phyloP scores from a whole-genome alignment of 805 yeast species.

The Scheffersomyces lignosus region DNA sequence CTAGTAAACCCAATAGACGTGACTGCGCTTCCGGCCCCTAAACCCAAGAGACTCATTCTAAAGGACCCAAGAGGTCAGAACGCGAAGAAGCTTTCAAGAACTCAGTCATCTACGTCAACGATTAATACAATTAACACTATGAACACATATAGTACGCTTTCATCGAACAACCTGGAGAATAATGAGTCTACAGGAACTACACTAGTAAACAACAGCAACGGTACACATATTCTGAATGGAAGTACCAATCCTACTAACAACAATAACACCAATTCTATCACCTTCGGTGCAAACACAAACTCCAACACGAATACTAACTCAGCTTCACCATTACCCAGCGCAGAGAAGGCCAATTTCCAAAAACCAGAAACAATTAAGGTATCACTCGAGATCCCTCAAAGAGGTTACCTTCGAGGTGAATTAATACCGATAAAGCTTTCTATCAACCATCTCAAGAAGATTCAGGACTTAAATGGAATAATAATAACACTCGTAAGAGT shows the following conservation, averaged over 20 bases:
- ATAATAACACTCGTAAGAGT: slow-evolving; percentile 79
- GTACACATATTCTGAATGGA: no score
- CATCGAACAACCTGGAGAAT: slow-evolving; percentile 32
- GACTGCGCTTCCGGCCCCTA: slow-evolving; percentile 60
- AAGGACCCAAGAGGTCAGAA: slow-evolving; percentile 44
- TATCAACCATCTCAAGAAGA: slow-evolving; percentile 67
- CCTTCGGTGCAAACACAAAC: background rate
- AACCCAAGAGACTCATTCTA: slow-evolving; percentile 63
- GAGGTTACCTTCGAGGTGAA: slow-evolving; percentile 82
- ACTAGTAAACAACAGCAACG: background rate
- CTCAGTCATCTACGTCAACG: slow-evolving; percentile 37
- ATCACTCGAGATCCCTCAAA: slow-evolving; percentile 42
- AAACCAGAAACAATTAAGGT: slow-evolving; percentile 36
- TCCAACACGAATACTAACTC: slow-evolving; percentile 46
- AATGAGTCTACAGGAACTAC: background rate
- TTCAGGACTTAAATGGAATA: slow-evolving; percentile 69
- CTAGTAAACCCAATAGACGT: slow-evolving; percentile 77
- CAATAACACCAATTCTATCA: background rate
- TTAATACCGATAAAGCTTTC: slow-evolving; percentile 67
- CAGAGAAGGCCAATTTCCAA: background rate
- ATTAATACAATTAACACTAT: slow-evolving; percentile 16
- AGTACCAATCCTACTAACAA: background rate
- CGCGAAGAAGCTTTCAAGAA: slow-evolving; percentile 27
- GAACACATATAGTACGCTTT: slow-evolving; percentile 29
- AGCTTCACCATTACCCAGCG: slow-evolving; percentile 9